phyloP scores from a whole-genome alignment of 345 rosid species.

The Ceriops zippeliana region DNA sequence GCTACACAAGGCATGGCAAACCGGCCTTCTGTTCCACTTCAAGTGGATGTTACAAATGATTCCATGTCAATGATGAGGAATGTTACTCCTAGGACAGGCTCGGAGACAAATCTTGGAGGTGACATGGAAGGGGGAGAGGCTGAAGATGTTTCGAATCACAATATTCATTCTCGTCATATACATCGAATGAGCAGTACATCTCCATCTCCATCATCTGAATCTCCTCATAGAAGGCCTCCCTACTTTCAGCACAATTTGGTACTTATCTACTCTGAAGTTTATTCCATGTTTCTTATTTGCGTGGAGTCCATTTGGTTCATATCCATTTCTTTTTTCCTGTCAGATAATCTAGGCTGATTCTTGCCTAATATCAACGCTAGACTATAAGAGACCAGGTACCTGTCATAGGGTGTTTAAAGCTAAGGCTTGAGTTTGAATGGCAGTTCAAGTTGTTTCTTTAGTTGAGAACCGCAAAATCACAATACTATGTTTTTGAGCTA shows the following conservation, averaged over 20 bases:
- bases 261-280: conserved; percentile 9
- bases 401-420: too few relatives aligned
- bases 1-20: conserved; percentile 41
- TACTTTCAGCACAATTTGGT: conserved; percentile 59
- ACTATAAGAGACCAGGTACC: too few relatives aligned
- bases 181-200: conserved; percentile 76
- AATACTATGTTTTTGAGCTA: neutral
- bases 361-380: neutral
- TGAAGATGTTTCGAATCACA: conserved; percentile 58
- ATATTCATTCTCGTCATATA: conserved; percentile 47
- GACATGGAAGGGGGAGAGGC: conserved; percentile 70
- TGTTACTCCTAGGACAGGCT: conserved; percentile 50
- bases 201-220: conserved; percentile 84
- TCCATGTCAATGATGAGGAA: conserved; percentile 55
- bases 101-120: conserved; percentile 53
- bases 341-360: neutral
- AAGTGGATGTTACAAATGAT: conserved; percentile 67
- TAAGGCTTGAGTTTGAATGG: too few relatives aligned
- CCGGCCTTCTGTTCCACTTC: conserved; percentile 61
- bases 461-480: too few relatives aligned
- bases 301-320: neutral
- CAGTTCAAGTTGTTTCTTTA: too few relatives aligned
- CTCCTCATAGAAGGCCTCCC: conserved; percentile 71
- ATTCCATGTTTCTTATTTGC: neutral
- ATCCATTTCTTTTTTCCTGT: neutral